Conservation (phyloP, 345 rosid species). For the Acer saccharum region DNA sequence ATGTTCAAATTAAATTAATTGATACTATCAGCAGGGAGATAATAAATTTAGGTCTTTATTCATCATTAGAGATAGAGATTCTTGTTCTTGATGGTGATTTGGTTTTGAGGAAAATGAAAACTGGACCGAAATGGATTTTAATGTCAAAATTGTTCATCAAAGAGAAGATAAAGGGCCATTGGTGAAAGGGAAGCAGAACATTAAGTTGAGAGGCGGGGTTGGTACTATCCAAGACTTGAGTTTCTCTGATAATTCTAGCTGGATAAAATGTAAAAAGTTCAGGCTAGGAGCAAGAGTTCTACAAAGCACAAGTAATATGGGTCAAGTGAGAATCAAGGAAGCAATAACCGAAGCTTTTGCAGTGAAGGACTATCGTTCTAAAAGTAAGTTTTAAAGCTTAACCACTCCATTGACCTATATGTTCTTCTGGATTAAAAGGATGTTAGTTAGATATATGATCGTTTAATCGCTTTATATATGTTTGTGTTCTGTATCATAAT, state of each 20-base stretch:
- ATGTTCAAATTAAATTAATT: constrained; percentile 41
- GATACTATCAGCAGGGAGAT: constrained; percentile 39
- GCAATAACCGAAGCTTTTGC: constrained; percentile 63
- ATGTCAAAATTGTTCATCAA: constrained; percentile 44
- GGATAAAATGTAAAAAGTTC: constrained; percentile 78
- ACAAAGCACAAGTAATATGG: constrained; percentile 23
- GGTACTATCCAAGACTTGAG: constrained; percentile 41
- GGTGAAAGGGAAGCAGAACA: constrained; percentile 54
- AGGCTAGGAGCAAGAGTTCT: constrained; percentile 62
- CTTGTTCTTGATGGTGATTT: constrained; percentile 65
- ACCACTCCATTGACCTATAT: neutral
- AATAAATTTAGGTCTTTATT: constrained; percentile 31
- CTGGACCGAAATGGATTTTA: constrained; percentile 51
- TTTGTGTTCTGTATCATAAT: no score
- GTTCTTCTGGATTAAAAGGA: no score
- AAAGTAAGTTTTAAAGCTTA: no score
- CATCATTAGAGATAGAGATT: constrained; percentile 43
- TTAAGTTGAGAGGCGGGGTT: constrained; percentile 48
- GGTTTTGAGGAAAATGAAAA: constrained; percentile 41
- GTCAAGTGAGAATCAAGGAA: constrained; percentile 48
- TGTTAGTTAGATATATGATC: no score
- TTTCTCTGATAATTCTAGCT: constrained; percentile 27
- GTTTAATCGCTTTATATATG: no score
- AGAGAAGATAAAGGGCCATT: constrained; percentile 71
- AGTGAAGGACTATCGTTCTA: constrained; percentile 70